phyloP scores from a whole-genome alignment of 495 filamentous ascomycete genomes.

The Cercophora newfieldiana region DNA sequence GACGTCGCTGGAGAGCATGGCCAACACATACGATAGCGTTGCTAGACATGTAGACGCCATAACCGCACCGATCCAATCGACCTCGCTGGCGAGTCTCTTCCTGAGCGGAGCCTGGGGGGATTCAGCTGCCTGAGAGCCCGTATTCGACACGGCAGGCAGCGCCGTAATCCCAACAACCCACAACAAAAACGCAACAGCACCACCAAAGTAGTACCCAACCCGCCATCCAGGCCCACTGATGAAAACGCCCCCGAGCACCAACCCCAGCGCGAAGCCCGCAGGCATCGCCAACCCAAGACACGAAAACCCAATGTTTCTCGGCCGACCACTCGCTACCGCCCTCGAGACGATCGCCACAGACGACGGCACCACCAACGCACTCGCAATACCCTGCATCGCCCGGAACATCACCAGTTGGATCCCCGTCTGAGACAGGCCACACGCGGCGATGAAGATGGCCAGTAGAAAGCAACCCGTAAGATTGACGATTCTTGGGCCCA shows the following conservation, averaged over 20 bases:
- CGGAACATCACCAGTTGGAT: slow-evolving; percentile 56
- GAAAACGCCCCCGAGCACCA: slow-evolving; percentile 57
- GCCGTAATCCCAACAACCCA: neutral
- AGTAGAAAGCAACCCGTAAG: slow-evolving; percentile 48
- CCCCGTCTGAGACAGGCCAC: slow-evolving; percentile 43
- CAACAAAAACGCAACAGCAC: slow-evolving; percentile 6
- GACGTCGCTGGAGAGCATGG: slow-evolving; percentile 17
- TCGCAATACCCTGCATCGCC: slow-evolving; percentile 49
- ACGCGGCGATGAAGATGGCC: slow-evolving; percentile 44
- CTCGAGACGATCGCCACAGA: slow-evolving; percentile 50
- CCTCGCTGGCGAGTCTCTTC: neutral
- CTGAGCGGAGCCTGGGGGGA: neutral
- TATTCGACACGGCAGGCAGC: neutral
- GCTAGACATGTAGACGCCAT: slow-evolving; percentile 16
- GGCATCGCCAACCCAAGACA: slow-evolving; percentile 51
- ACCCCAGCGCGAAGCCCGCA: slow-evolving; percentile 54
- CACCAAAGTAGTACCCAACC: slow-evolving; percentile 21
- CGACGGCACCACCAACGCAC: slow-evolving; percentile 52
- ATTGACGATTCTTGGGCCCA: slow-evolving; percentile 48
- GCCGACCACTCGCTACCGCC: slow-evolving; percentile 32
- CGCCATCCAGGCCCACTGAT: slow-evolving; percentile 32
- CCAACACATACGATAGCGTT: slow-evolving; percentile 15
- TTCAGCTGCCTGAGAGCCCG: neutral
- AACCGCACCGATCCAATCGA: slow-evolving; percentile 24
- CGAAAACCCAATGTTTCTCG: slow-evolving; percentile 55